These are phyloP conservation scores for Mycena belliarum DNA, from an alignment of 768 basidiomycete genomes.

Conservation along the genomic window DNA sequence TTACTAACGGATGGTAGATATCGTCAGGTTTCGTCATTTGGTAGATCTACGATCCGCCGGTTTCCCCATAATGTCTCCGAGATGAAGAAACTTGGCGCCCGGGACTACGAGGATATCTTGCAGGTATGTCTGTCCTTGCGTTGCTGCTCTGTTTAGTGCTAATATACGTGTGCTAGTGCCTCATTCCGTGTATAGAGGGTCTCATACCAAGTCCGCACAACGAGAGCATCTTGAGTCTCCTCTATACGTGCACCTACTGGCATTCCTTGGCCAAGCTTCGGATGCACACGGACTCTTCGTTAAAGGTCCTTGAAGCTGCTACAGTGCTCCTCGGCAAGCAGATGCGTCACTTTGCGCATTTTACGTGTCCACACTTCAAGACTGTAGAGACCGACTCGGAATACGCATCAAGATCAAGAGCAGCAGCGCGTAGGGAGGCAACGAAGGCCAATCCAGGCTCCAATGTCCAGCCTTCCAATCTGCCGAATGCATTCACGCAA, in stretches of 20 bases:
- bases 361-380: constrained; percentile 15
- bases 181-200: constrained; percentile 33
- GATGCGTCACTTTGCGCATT: constrained; percentile 26
- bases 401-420: not conserved
- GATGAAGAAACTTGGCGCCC: constrained; percentile 23
- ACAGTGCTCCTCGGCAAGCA: constrained; percentile 8
- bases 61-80: constrained; percentile 27
- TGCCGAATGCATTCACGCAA: not conserved
- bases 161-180: constrained; percentile 29
- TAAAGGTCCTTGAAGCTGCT: constrained; percentile 23
- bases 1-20: not conserved
- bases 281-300: constrained; percentile 32
- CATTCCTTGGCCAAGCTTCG: constrained; percentile 36
- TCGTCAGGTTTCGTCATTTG: constrained; percentile 22
- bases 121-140: constrained; percentile 26
- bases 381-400: not conserved
- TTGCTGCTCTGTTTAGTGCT: not conserved
- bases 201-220: constrained; percentile 30
- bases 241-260: constrained; percentile 31
- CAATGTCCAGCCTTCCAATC: not conserved
- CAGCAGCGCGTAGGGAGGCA: not conserved
- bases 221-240: constrained; percentile 21
- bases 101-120: constrained; percentile 30
- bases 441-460: not conserved
- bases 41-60: constrained; percentile 19